phyloP scores from a whole-genome alignment of 2,329 filamentous ascomycete genomes.

The Colletotrichum tropicicola region DNA sequence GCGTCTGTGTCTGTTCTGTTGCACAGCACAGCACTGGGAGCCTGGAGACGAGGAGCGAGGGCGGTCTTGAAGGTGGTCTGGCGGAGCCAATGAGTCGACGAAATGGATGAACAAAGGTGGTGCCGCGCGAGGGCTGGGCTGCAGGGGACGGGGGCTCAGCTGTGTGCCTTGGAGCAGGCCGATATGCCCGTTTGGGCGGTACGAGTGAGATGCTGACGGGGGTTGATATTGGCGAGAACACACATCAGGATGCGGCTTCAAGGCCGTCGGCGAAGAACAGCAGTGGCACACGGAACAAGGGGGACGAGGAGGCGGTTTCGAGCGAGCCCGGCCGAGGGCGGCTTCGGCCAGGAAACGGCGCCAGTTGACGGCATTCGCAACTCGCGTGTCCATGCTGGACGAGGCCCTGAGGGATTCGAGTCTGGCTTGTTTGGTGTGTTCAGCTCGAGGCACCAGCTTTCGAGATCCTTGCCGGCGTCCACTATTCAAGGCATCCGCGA shows the following conservation, averaged over 20 bases:
- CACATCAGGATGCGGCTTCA: too few relatives aligned
- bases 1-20: not conserved
- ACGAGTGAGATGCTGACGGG: not conserved
- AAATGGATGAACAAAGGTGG: not conserved
- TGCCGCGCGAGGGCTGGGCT: constrained; percentile 11
- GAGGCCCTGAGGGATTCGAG: not conserved
- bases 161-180: constrained; percentile 8
- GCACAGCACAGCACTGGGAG: constrained; percentile 15
- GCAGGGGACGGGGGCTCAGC: constrained; percentile 22
- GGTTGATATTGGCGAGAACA: not conserved
- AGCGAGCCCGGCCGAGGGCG: not conserved
- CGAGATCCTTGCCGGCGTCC: not conserved
- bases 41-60: constrained; percentile 2
- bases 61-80: constrained; percentile 21
- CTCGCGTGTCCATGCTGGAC: not conserved
- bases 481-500: constrained; percentile 7
- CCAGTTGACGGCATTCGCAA: not conserved
- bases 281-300: not conserved
- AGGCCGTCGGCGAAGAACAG: too few relatives aligned
- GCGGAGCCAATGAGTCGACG: constrained; percentile 15
- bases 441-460: constrained; percentile 14
- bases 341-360: not conserved
- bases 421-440: constrained; percentile 1
- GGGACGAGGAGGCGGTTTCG: not conserved
- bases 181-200: not conserved